These are phyloP conservation scores for Fonsecaea nubica DNA, from an alignment of 2,329 filamentous ascomycete species.

Conservation along the genomic window DNA sequence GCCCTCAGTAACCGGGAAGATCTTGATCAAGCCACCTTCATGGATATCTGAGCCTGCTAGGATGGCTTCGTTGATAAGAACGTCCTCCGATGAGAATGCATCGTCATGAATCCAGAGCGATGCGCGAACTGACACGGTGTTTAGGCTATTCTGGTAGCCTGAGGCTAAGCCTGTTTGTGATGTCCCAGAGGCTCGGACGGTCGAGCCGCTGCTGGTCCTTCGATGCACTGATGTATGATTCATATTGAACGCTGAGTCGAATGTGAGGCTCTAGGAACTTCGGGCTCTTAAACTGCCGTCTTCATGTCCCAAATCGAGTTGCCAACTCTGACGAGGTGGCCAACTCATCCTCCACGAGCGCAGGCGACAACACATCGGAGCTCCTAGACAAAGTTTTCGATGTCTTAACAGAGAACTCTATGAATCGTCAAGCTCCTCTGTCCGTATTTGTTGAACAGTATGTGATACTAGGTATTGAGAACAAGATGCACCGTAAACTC, in stretches of 20 bases:
- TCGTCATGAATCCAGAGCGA: conserved; percentile 70
- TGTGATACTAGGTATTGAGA: neutral
- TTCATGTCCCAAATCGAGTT: neutral
- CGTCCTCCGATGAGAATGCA: conserved; percentile 76
- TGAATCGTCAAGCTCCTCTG: neutral
- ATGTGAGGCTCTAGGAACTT: neutral
- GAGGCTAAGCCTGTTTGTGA: conserved; percentile 15
- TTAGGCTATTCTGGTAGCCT: neutral
- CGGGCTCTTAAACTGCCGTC: neutral
- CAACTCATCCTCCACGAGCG: conserved; percentile 4
- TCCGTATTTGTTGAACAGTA: neutral
- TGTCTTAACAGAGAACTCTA: neutral
- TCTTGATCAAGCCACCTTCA: conserved; percentile 71
- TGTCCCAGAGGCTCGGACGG: conserved; percentile 24
- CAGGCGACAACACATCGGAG: conserved; percentile 2
- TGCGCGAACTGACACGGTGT: conserved; percentile 28
- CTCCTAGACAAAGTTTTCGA: neutral
- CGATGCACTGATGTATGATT: conserved; percentile 15
- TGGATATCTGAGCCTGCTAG: conserved; percentile 70
- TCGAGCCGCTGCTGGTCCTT: conserved; percentile 37
- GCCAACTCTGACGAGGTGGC: conserved; percentile 4
- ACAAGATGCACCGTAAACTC: neutral
- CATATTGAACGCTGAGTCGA: neutral
- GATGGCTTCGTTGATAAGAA: conserved; percentile 61
- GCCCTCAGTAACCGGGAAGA: conserved; percentile 67